Evolutionary conservation across 192 early-diverging fungal genomes (phyloP).

Genomic region (Dimargaris xerosporica): DNA sequence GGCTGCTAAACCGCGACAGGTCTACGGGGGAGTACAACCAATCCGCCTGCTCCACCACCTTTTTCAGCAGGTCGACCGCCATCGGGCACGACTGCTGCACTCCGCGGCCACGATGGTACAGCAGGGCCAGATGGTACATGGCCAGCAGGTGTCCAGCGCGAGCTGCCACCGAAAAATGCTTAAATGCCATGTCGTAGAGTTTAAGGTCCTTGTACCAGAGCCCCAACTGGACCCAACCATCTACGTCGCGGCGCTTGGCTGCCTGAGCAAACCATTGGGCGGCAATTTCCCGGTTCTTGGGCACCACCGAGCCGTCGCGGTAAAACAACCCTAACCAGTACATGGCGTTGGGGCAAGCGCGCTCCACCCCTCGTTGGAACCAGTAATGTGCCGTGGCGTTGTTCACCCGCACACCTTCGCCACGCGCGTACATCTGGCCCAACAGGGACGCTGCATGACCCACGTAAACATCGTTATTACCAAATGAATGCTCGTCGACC

Average conservation of each 20-base stretch:
- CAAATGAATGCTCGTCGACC: not conserved
- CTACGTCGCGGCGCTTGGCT: slow-evolving; percentile 47
- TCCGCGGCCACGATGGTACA: slow-evolving; percentile 38
- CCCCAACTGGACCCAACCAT: slow-evolving; percentile 48
- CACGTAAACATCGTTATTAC: slow-evolving; percentile 21
- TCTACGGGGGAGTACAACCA: slow-evolving; percentile 59
- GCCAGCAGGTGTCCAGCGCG: slow-evolving; percentile 52
- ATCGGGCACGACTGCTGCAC: slow-evolving; percentile 38
- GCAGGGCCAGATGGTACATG: slow-evolving; percentile 65
- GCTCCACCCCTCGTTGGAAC: slow-evolving; percentile 52
- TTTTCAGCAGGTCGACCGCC: slow-evolving; percentile 61
- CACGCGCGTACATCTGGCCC: slow-evolving; percentile 82
- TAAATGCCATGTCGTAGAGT: slow-evolving; percentile 23
- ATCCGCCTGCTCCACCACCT: slow-evolving; percentile 68
- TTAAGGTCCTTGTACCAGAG: slow-evolving; percentile 22
- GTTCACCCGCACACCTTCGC: slow-evolving; percentile 58
- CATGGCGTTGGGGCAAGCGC: slow-evolving; percentile 45
- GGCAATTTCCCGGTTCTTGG: slow-evolving; percentile 37
- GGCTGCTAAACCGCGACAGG: slow-evolving; percentile 26
- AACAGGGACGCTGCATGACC: slow-evolving; percentile 63
- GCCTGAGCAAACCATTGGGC: slow-evolving; percentile 49
- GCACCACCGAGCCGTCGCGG: slow-evolving; percentile 41
- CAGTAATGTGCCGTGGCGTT: slow-evolving; percentile 49
- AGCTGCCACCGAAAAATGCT: slow-evolving; percentile 41
- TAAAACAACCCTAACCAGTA: slow-evolving; percentile 53